Conservation (phyloP, 139 green algal species). For the Gonium pectorale region DNA sequence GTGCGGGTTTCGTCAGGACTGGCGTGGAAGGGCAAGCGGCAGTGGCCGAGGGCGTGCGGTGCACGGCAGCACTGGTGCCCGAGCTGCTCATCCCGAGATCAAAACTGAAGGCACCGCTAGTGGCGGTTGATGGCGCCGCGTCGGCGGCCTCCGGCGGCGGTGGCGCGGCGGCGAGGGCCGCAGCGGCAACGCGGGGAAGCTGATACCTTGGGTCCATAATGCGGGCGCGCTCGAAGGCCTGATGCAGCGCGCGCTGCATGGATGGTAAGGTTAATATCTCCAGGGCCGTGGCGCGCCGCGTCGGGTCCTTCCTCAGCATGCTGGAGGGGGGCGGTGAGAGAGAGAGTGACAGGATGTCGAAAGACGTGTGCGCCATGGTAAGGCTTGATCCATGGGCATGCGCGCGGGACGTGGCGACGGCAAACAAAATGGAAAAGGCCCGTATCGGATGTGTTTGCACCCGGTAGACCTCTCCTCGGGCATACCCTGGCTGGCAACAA, state of each 20-base stretch:
- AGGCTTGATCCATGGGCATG: no score
- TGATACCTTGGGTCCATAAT: no score
- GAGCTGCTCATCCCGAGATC: background rate
- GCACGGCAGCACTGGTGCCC: background rate
- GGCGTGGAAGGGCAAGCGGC: background rate
- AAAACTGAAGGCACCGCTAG: background rate
- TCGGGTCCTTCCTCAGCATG: conserved; percentile 68
- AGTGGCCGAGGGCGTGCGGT: conserved; percentile 16
- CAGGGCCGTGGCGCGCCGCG: conserved; percentile 50
- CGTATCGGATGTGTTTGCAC: no score
- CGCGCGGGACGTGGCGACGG: no score
- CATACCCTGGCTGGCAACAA: background rate
- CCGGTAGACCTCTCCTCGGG: no score
- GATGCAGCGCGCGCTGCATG: conserved; percentile 43
- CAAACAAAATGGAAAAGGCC: no score
- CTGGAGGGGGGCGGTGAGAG: conserved; percentile 31
- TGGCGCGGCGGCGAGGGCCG: no score
- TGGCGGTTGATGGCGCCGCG: background rate
- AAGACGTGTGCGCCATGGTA: no score
- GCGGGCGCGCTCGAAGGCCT: conserved; percentile 39
- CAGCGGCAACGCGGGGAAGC: no score
- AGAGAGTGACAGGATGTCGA: no score
- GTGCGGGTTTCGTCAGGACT: background rate
- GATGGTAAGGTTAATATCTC: conserved; percentile 49
- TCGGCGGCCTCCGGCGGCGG: background rate